Evolutionary conservation across 345 rosid species (phyloP).

Genomic region (Brassica incana): DNA sequence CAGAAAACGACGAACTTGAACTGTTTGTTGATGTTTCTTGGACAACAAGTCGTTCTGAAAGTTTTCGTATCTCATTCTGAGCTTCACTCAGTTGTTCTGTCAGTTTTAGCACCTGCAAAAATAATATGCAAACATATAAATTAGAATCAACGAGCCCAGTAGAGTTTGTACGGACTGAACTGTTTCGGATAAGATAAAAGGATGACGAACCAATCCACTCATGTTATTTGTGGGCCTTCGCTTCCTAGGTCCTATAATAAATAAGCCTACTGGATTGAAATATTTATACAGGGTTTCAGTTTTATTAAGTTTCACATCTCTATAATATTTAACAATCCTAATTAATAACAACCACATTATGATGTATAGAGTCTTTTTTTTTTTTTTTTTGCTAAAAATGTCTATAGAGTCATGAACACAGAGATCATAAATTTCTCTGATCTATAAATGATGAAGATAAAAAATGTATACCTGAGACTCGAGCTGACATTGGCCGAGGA

Average conservation of each 20-base stretch:
- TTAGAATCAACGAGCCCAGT: background rate
- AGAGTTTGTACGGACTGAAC: background rate
- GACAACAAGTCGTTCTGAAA: background rate
- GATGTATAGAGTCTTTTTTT: background rate
- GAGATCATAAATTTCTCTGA: background rate
- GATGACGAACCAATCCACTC: background rate
- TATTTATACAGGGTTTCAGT: background rate
- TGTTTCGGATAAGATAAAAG: background rate
- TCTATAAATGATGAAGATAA: background rate
- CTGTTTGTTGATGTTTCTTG: background rate
- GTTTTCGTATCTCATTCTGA: background rate
- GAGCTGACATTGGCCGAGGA: background rate
- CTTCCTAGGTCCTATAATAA: background rate
- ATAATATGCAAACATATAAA: background rate
- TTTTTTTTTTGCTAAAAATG: too few relatives aligned
- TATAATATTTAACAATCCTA: background rate
- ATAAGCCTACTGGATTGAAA: background rate
- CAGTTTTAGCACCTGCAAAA: background rate
- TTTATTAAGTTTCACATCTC: background rate
- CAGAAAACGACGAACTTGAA: background rate
- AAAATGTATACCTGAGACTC: background rate
- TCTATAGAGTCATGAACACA: background rate
- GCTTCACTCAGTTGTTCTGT: background rate
- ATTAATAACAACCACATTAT: background rate
- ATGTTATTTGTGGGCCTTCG: background rate